Conservation (phyloP, 306 rosid genomes). For the Cicer yamashitae region DNA sequence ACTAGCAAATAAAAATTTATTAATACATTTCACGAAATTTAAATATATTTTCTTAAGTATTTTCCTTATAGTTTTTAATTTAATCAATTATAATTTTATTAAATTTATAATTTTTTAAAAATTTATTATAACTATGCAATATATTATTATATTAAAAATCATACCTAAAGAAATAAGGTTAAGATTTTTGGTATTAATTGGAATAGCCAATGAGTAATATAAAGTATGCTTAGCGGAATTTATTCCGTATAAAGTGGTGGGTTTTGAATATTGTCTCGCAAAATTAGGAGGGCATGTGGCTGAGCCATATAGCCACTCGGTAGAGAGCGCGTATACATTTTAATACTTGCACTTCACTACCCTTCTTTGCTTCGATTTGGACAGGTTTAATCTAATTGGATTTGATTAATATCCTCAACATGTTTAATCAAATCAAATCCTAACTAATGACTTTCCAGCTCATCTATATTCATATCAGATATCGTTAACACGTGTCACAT, state of each 20-base stretch:
- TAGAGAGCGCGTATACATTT: slow-evolving; percentile 36
- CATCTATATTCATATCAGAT: slow-evolving; percentile 24
- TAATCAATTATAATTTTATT: too few relatives aligned
- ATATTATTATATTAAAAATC: too few relatives aligned
- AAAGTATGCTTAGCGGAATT: slow-evolving; percentile 50
- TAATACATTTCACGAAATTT: too few relatives aligned
- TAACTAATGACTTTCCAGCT: slow-evolving; percentile 42
- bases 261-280: slow-evolving; percentile 48
- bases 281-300: slow-evolving; percentile 47
- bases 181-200: too few relatives aligned
- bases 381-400: slow-evolving; percentile 7
- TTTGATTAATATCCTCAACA: background rate
- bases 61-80: too few relatives aligned
- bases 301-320: slow-evolving; percentile 2
- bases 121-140: too few relatives aligned
- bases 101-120: too few relatives aligned
- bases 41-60: too few relatives aligned
- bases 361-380: slow-evolving; percentile 5
- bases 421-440: background rate
- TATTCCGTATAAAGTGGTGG: slow-evolving; percentile 54
- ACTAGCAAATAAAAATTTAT: background rate
- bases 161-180: too few relatives aligned
- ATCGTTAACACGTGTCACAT: slow-evolving; percentile 48
- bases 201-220: slow-evolving; percentile 36
- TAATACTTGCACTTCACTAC: slow-evolving; percentile 43